Conservation (phyloP, 2,329 filamentous ascomycete genomes). For the Phoma sp. region DNA sequence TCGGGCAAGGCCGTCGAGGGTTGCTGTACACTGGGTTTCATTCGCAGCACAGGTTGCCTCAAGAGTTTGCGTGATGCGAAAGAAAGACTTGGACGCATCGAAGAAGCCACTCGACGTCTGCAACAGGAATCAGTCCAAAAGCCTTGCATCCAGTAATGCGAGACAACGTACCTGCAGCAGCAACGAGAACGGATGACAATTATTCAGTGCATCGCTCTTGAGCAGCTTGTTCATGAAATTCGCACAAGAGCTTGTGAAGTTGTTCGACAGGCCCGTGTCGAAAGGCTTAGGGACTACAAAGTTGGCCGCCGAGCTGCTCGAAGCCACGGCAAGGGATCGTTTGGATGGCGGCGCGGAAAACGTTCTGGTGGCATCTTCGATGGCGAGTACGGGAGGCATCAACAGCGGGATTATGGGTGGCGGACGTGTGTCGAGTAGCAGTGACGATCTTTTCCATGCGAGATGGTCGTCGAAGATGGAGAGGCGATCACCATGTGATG, state of each 20-base stretch:
- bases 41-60: conserved; percentile 78
- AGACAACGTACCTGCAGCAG: conserved; percentile 71
- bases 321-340: conserved; percentile 34
- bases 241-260: conserved; percentile 65
- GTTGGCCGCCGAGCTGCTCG: conserved; percentile 22
- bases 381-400: conserved; percentile 41
- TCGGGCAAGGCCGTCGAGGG: conserved; percentile 69
- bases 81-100: conserved; percentile 72
- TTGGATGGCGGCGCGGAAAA: conserved; percentile 33
- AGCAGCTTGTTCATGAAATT: conserved; percentile 73
- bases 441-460: conserved; percentile 39
- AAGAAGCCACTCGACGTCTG: conserved; percentile 88
- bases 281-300: conserved; percentile 53
- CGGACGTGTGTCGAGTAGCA: conserved; percentile 40
- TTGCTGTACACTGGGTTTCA: conserved; percentile 66
- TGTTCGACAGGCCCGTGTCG: conserved; percentile 58
- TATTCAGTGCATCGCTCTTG: conserved; percentile 67
- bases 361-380: conserved; percentile 33
- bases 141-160: not conserved
- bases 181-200: conserved; percentile 84
- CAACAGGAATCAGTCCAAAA: conserved; percentile 12
- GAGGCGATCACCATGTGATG: conserved; percentile 43
- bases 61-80: conserved; percentile 76
- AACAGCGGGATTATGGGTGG: conserved; percentile 37
- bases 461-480: conserved; percentile 31